These are phyloP conservation scores for Mycena vitilis DNA, from an alignment of 768 basidiomycete genomes.

Conservation along the genomic window DNA sequence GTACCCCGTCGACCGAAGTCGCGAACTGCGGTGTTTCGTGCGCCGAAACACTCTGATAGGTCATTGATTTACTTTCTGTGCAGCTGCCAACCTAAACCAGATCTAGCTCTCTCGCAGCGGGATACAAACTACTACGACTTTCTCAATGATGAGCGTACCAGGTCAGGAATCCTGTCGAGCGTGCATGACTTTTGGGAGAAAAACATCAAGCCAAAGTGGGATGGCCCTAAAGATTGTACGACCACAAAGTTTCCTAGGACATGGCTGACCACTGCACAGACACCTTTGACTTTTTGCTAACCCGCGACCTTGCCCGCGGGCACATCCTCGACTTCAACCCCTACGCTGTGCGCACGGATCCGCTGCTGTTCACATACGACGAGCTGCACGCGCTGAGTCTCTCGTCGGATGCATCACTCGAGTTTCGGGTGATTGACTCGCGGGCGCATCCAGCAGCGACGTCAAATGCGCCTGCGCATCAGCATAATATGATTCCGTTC, in stretches of 20 bases:
- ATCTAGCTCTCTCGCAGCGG: constrained; percentile 76
- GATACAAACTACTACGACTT: constrained; percentile 92
- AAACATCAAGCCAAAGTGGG: constrained; percentile 72
- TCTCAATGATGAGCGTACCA: constrained; percentile 72
- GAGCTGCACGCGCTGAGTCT: constrained; percentile 64
- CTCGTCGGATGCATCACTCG: constrained; percentile 43
- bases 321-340: constrained; percentile 95
- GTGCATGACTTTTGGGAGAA: constrained; percentile 75
- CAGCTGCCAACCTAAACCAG: constrained; percentile 50
- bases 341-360: constrained; percentile 86
- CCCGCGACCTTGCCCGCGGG: constrained; percentile 78
- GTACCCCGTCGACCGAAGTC: constrained; percentile 85
- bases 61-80: constrained; percentile 45
- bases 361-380: constrained; percentile 86
- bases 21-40: constrained; percentile 94
- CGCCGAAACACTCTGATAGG: constrained; percentile 78
- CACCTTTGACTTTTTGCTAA: constrained; percentile 87
- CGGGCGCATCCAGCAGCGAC: constrained; percentile 74
- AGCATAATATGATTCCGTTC: constrained; percentile 92
- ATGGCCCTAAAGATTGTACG: constrained; percentile 73
- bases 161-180: constrained; percentile 60
- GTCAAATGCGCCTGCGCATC: constrained; percentile 77
- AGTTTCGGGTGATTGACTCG: constrained; percentile 79
- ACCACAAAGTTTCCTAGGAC: constrained; percentile 8
- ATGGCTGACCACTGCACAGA: constrained; percentile 74